Evolutionary conservation across 805 yeast species (phyloP).

Genomic region (Candida anglica): DNA sequence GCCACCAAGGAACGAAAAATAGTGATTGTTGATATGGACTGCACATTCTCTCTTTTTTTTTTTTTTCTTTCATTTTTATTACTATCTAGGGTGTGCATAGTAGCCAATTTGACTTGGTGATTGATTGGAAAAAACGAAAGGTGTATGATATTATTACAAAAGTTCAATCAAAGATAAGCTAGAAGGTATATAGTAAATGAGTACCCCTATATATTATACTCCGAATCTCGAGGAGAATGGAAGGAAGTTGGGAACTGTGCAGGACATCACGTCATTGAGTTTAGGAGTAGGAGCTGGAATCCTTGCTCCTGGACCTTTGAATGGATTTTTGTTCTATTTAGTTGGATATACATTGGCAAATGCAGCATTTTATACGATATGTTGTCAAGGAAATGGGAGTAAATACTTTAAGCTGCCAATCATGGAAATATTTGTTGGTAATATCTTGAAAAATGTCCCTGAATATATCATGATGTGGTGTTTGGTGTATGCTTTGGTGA

Average conservation of each 20-base stretch:
- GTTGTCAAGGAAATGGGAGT: slow-evolving; percentile 27
- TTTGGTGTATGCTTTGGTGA: slow-evolving; percentile 39
- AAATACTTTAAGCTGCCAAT: slow-evolving; percentile 26
- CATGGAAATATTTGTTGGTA: slow-evolving; percentile 30
- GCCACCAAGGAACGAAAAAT: not conserved
- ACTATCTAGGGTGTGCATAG: too few relatives aligned
- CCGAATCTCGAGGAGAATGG: slow-evolving; percentile 27
- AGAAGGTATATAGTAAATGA: too few relatives aligned
- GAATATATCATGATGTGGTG: slow-evolving; percentile 48
- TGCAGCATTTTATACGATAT: slow-evolving; percentile 20
- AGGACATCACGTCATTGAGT: slow-evolving; percentile 33
- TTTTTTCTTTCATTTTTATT: too few relatives aligned
- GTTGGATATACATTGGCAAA: slow-evolving; percentile 31
- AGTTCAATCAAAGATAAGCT: too few relatives aligned
- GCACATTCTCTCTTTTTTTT: too few relatives aligned
- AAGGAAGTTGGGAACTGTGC: slow-evolving; percentile 26
- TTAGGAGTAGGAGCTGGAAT: slow-evolving; percentile 40
- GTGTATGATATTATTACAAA: too few relatives aligned
- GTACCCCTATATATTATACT: slow-evolving; percentile 13
- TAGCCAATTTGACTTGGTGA: too few relatives aligned
- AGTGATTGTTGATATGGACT: too few relatives aligned
- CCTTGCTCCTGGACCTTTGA: slow-evolving; percentile 31
- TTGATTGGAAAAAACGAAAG: too few relatives aligned
- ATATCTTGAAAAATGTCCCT: slow-evolving; percentile 27
- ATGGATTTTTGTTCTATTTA: slow-evolving; percentile 33